Evolutionary conservation across 345 rosid species (phyloP), one percentile per base, ranked within the genome.

Genomic region (Gossypium ekmanianum): DNA sequence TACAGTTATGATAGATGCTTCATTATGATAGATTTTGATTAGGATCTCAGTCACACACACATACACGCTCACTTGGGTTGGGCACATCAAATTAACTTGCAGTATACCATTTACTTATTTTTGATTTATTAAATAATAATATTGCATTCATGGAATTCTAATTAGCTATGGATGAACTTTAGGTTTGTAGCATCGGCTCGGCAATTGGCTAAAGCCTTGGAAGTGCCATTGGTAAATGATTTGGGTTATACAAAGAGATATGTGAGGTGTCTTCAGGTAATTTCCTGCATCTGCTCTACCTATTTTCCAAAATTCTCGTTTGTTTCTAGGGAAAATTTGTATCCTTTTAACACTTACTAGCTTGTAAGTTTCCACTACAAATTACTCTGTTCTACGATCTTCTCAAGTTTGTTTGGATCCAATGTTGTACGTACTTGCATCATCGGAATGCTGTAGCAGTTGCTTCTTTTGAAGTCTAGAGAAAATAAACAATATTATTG

Each of bases 171-270:
- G 27, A 41, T 67, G 63, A 75, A 57, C 44, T 77, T 57, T 70
- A 96, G 99, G 94, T 92, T 96, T 89, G 94, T 93, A 79, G 87
- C 97, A 57, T 91, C 98, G 48, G 98, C 99, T 71, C 93, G 98
- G 74, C 99, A 96, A 83, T 88, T 96, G 79, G 99, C 97, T 61
- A 96, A 96, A 82, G 94, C 97, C 64, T 84, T 96, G 75, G 99
- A 96, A 83, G 98, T 96, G 73, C 99, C 97, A 39, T 82, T 96
- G 78, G 99, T 96, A 68, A 96, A 96, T 82, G 99, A 96, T 85
- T 89, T 96, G 72, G 99, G 99, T 50, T 96, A 96, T 78, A 93
- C 99, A 9, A 96, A 96, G 82, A 92, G 98, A 93, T 96, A 96
- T 61, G 92, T 96, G 17, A 88, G 99, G 76, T 96, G 98, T 76